Evolutionary conservation across 2,329 filamentous ascomycete species (phyloP).

Genomic region (Aspergillus sclerotialis): DNA sequence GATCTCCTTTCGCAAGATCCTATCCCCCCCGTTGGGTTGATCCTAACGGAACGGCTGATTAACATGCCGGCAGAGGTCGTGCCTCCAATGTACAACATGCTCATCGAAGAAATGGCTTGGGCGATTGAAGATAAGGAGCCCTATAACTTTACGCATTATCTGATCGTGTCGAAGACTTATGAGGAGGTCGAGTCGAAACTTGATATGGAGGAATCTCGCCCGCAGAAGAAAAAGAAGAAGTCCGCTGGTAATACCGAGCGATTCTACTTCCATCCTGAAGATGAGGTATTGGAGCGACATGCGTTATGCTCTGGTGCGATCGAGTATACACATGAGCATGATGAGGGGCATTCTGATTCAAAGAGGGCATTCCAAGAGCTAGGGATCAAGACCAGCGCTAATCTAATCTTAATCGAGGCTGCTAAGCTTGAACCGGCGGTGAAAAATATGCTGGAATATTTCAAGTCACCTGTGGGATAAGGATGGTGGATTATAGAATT

Average conservation of each 20-base stretch:
- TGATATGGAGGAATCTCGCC: slow-evolving; percentile 56
- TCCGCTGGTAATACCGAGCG: slow-evolving; percentile 44
- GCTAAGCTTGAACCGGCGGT: slow-evolving; percentile 68
- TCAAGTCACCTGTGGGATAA: slow-evolving; percentile 47
- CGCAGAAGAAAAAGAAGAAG: slow-evolving; percentile 62
- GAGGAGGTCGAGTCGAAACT: slow-evolving; percentile 76
- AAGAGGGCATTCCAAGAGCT: slow-evolving; percentile 92
- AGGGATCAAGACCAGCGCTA: slow-evolving; percentile 76
- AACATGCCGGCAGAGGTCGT: slow-evolving; percentile 94
- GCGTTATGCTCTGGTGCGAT: slow-evolving; percentile 64
- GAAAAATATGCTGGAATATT: slow-evolving; percentile 66
- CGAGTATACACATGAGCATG: slow-evolving; percentile 69
- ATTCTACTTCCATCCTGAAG: slow-evolving; percentile 94
- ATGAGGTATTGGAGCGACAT: slow-evolving; percentile 77
- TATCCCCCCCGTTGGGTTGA: slow-evolving; percentile 64
- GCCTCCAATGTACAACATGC: slow-evolving; percentile 91
- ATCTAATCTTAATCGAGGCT: slow-evolving; percentile 80
- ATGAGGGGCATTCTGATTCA: slow-evolving; percentile 76
- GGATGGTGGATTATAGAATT: slow-evolving; percentile 3
- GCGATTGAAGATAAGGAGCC: slow-evolving; percentile 87
- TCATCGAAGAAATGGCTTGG: slow-evolving; percentile 82
- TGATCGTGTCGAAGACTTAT: slow-evolving; percentile 89
- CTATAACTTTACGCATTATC: slow-evolving; percentile 87
- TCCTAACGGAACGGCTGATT: slow-evolving; percentile 88
- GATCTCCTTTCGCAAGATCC: slow-evolving; percentile 50